A percentile compares a stretch with the other conserved stretches of the same genome.
These are phyloP conservation scores for Saccharum officinarum DNA, from an alignment of 176 grass and related monocot genomes.

Conservation along the genomic window DNA sequence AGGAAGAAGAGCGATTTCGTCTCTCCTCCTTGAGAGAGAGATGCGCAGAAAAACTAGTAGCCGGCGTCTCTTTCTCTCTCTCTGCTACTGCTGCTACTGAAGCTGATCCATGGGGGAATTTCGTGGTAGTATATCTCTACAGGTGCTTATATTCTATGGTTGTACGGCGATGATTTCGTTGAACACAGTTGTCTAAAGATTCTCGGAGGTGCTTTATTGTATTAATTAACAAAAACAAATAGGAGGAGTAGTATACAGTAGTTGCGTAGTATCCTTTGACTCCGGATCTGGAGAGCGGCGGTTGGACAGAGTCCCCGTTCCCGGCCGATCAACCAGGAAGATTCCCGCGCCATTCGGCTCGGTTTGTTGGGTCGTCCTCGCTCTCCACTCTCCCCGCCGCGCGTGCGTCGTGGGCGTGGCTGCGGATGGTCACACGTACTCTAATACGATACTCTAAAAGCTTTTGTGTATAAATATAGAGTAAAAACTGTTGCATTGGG, in stretches of 20 bases:
- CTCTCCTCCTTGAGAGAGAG: background rate
- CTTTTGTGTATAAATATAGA: too few relatives aligned
- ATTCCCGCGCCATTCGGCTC: background rate
- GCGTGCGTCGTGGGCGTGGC: too few relatives aligned
- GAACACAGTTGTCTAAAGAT: background rate
- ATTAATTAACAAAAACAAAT: too few relatives aligned
- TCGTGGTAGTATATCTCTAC: background rate
- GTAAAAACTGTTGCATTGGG: too few relatives aligned
- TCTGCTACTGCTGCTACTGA: background rate
- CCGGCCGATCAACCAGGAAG: background rate
- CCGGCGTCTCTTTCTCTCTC: too few relatives aligned
- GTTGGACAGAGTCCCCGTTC: background rate
- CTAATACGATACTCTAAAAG: too few relatives aligned
- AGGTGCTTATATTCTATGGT: background rate
- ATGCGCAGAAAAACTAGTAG: too few relatives aligned
- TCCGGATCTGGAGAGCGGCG: slow-evolving; percentile 3
- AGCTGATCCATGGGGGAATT: background rate
- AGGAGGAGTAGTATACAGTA: background rate
- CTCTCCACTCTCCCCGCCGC: background rate
- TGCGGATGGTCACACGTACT: too few relatives aligned
- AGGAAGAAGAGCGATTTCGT: background rate
- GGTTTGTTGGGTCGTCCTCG: background rate
- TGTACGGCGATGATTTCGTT: background rate
- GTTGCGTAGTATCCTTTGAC: background rate
- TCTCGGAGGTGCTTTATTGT: background rate